phyloP scores from a whole-genome alignment of 2,329 filamentous ascomycete genomes.

The Venturia aucupariae region DNA sequence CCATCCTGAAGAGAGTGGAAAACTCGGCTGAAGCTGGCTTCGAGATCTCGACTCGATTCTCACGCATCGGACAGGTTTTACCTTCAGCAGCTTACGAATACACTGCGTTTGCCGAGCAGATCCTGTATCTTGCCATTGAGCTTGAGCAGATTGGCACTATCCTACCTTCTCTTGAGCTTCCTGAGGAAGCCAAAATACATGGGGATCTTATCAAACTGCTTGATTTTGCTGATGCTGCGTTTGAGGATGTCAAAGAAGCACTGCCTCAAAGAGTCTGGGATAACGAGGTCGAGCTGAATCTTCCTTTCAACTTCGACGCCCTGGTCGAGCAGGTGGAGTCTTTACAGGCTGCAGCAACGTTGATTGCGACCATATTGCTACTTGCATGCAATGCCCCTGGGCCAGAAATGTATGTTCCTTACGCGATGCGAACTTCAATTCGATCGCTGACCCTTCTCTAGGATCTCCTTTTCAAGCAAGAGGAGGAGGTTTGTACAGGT shows the following conservation, averaged over 20 bases:
- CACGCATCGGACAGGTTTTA: slow-evolving; percentile 3
- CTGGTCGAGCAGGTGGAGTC: slow-evolving; percentile 6
- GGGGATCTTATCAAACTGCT: slow-evolving; percentile 8
- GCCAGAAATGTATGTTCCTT: neutral
- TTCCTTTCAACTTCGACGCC: neutral
- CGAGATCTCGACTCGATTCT: slow-evolving; percentile 1
- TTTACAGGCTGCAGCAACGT: neutral
- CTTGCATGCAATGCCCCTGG: neutral
- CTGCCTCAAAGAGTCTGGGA: slow-evolving; percentile 4
- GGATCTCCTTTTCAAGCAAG: neutral
- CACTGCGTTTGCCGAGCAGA: slow-evolving; percentile 9
- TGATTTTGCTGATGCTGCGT: slow-evolving; percentile 7
- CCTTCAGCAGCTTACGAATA: slow-evolving; percentile 13
- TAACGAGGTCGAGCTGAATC: slow-evolving; percentile 5
- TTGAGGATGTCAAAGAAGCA: slow-evolving; percentile 7
- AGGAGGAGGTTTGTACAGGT: neutral
- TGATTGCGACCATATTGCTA: slow-evolving; percentile 7
- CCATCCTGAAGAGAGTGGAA: slow-evolving; percentile 8
- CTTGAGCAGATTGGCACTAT: slow-evolving; percentile 7
- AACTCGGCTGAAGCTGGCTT: slow-evolving; percentile 2
- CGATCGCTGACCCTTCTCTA: neutral
- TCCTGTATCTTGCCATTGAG: slow-evolving; percentile 7
- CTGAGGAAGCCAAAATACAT: neutral
- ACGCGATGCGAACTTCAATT: neutral
- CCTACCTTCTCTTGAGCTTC: slow-evolving; percentile 7